Base-by-base conservation (phyloP, 1,139 yeast species). In the Petasospora rhodanensis region DNA sequence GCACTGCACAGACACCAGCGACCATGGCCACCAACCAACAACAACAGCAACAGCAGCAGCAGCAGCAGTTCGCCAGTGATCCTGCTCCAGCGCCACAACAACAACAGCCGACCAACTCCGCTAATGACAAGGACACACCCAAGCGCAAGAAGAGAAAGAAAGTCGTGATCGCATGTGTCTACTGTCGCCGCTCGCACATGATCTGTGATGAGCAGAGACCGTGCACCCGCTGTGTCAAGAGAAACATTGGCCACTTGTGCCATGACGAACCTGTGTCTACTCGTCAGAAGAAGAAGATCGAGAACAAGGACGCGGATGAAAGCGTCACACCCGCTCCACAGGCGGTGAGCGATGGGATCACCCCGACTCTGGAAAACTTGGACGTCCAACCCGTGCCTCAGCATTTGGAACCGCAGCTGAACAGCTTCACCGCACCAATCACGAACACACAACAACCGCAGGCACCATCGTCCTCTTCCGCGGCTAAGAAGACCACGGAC, bases 111-210 rank as follows among this genome's bases (percentile, higher is more conserved):
- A 14, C 19, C 13, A 24, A 5, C 15, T 8, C 19, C 10, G 20
- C 27, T 5, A 30, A 26, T 17, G 42, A 38, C 12, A 35, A 38
- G 11, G 31, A 21, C n/a, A n/a, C n/a, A 11, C 37, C 43, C 4
- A 56, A 55, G 41, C 17, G 29, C n/a, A 45, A 38, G 28, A 62
- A 60, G 41, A 54, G 71, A 34, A 72, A 73, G 56, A 75, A 74
- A 58, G 78, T 46, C 2, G 45, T 42, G 6, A 50, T 50, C 24
- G 96, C 97, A 0, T 89, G 97, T 62, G 84, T 89, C 3, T 89
- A 85, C 54, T 89, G 97, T 54, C 72, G 96, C 30, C 66, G 97
- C 29, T 85, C 96, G 1, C 97, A 89, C 56, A 86, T 89, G 93
- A 84, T 87, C 20, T 89, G 97, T 60, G 96, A 87, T 55, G 81